Base-by-base conservation (phyloP, 768 basidiomycete species). In the Pisolithus albus region DNA sequence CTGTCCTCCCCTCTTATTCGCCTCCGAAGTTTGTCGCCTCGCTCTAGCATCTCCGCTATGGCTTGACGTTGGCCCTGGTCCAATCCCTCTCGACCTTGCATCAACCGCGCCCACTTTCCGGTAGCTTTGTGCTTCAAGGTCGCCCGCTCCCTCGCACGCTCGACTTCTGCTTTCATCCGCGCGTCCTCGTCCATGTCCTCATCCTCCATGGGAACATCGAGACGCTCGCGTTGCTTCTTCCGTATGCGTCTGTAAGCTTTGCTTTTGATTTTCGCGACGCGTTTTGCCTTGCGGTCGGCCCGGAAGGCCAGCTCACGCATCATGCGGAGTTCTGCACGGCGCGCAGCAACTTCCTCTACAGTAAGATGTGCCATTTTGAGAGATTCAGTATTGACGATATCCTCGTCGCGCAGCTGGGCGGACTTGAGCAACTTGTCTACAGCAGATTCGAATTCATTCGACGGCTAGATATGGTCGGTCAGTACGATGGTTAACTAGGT, bases 291-390 rank as follows among this genome's bases (percentile, higher is more conserved):
- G 34, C 81, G 73, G 59, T 97, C 95, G 0, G 92, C 92, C 5
- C 94, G 83, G 71, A 95, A 96, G 74, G 92, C 86, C 38, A 97
- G 76, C 59, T 96, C 94, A 18, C 95, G 86, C 81, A 91, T 90
- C 63, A 83, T 82, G 34, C 88, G 81, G 10, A 99, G 78, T 60
- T 92, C 89, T 2, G 77, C 79, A 1, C 91, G 83, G 0, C 93
- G 84, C 6, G 82, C 78, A 4, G 82, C 81, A 38, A 96, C 86
- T 62, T 96, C 94, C 63, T 95, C 92, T 2, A 89, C 77, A 6
- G 82, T 82, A 16, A 95, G 76, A 52, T 89, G 81, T 53, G 90
- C 89, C 71, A 84, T 82, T 64, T 86, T 77, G 16, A 94, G 79
- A n/a, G 88, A 82, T 63, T 95, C 94, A 0, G 83, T 85, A 52